Evolutionary conservation across 495 filamentous ascomycete genomes (phyloP), one percentile per base, ranked within the genome.

Genomic region (Aspergillus taichungensis): DNA sequence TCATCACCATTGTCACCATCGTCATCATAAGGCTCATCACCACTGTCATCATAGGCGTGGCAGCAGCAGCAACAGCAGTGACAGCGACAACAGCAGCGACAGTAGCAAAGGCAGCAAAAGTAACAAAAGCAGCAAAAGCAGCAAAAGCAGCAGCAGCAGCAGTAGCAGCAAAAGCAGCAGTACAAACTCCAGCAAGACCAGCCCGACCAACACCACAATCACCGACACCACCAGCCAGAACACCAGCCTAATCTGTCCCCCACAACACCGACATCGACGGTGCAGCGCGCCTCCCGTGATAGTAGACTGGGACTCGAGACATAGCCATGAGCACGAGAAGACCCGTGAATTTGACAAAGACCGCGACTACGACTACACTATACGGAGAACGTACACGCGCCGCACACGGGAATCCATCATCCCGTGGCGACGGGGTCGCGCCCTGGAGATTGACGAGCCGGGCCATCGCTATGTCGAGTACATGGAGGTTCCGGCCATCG

Each of bases 331-430:
- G 18, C 18, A 24, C 4, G 18, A 24, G 18, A 24, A 24, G 18
- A 24, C 18, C 18, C 18, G 18, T 24, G 18, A 24, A 1, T 4
- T 24, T 24, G 18, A 24, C 18, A 24, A 24, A 24, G 18, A 24
- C 18, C 18, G 18, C 18, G 18, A 24, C 18, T 24, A 24, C 18
- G 18, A 24, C 18, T 24, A 24, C 5, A 55, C 48, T 1, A 33
- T 52, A 1, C 46, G 43, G 3, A 33, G 53, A 9, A 49, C n/a
- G n/a, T 34, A 40, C n/a, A 43, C 34, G 14, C 49, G 45, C n/a
- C 46, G 45, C 4, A 27, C 37, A 9, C 45, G 44, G 34, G 53
- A 55, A 40, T 40, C 45, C 3, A n/a, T 55, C 9, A 12, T 47
- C 27, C n/a, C 41, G 4, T 27, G 42, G 13, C n/a, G 27, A 38